Base-by-base conservation (phyloP, 352 stramenopile genomes). In the Phytophthora quininea region DNA sequence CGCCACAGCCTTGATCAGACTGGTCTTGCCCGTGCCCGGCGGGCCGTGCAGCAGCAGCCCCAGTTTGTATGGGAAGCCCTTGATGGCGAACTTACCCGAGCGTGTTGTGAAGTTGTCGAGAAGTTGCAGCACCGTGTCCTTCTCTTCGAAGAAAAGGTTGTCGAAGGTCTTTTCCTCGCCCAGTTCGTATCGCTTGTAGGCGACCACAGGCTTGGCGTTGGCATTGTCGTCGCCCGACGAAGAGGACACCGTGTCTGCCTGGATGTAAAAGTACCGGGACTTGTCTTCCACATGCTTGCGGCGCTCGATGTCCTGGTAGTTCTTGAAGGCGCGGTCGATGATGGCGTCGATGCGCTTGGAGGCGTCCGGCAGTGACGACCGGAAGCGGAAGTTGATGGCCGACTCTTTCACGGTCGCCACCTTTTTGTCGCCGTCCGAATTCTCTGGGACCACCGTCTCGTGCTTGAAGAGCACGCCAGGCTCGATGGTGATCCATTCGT, bases 121-220 rank as follows among this genome's bases (percentile, higher is more conserved):
- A 2, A 94, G 56, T 43, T 82, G 54, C 11, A 96, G 37, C 19
- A 97, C 64, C 29, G 63, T 54, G 4, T 72, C 32, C 67, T 97
- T 97, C 45, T 95, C 82, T 12, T 78, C 61, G 58, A 97, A 96
- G 73, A 97, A 97, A 24, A 97, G 71, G 51, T 79, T 90, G 15
- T 90, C 74, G 64, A 97, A 96, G 7, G 85, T 94, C 76, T 97
- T 97, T 42, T 92, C 76, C 30, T 95, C 84, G 32, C 77, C 80
- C 3, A 97, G 69, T 27, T 74, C 80, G 70, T 97, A 97, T 14
- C 91, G 77, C 69, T 94, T 88, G 74, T 84, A 67, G 14, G 54
- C 37, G 5, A 73, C 59, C 4, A 65, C 62, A 4, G 55, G 32
- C 51, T 55, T 53, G 10, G 30, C 57, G n/a, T 59, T 64, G 31